phyloP scores from a whole-genome alignment of 2,329 filamentous ascomycete species.

The Penicillium verrucosum region DNA sequence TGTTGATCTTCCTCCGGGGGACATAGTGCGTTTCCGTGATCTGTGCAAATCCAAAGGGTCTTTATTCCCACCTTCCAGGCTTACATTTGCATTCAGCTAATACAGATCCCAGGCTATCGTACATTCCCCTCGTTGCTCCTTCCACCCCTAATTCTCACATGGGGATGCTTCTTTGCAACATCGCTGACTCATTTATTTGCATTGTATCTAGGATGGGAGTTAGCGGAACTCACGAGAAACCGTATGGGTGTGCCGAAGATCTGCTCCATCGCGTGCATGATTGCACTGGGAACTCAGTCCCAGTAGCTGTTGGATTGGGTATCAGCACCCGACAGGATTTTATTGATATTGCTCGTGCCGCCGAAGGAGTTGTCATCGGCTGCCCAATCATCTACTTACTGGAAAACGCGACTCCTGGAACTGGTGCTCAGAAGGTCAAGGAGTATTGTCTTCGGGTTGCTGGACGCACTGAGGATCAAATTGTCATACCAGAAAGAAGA shows the following conservation, averaged over 20 bases:
- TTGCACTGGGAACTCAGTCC: constrained; percentile 73
- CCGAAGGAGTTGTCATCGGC: constrained; percentile 91
- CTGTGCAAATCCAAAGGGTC: constrained; percentile 72
- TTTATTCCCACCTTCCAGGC: constrained; percentile 25
- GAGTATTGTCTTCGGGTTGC: constrained; percentile 76
- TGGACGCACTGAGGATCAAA: constrained; percentile 42
- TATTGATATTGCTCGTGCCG: constrained; percentile 70
- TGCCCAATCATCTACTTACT: constrained; percentile 85
- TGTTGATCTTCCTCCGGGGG: constrained; percentile 13
- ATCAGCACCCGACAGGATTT: constrained; percentile 93
- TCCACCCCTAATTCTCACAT: constrained; percentile 85
- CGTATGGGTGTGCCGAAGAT: constrained; percentile 73
- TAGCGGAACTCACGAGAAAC: constrained; percentile 77
- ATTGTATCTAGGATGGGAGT: constrained; percentile 94
- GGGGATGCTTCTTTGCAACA: constrained; percentile 86
- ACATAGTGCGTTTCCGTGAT: constrained; percentile 66
- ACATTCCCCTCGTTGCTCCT: constrained; percentile 88
- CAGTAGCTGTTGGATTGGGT: constrained; percentile 87
- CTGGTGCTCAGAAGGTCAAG: constrained; percentile 67
- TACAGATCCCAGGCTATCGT: constrained; percentile 64
- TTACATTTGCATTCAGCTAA: not conserved
- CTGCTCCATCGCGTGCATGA: constrained; percentile 78
- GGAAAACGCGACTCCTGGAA: constrained; percentile 59
- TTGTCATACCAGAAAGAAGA: constrained; percentile 49
- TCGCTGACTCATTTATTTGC: constrained; percentile 96